Percentiles rank a stretch among this genome's conserved stretches.
Evolutionary conservation across 2,329 filamentous ascomycete genomes (phyloP).

Genomic region (Aspergillus sojae): DNA sequence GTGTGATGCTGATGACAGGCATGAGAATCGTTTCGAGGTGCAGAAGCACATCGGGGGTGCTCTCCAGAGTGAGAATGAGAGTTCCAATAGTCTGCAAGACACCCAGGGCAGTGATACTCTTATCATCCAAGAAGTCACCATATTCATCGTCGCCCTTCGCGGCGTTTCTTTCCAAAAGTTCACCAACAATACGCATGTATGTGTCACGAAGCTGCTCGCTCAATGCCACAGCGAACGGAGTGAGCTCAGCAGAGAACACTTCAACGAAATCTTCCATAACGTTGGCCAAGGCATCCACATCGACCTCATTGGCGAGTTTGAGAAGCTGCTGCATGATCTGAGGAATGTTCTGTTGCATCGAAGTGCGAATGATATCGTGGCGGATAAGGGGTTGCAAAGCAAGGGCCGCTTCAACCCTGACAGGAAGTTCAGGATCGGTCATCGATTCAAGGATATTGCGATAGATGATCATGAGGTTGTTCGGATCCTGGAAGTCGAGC

Average conservation of each 20-base stretch:
- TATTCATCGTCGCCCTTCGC: constrained; percentile 78
- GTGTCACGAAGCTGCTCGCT: constrained; percentile 96
- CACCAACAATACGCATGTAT: constrained; percentile 88
- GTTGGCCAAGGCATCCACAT: constrained; percentile 94
- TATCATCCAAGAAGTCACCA: constrained; percentile 93
- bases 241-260: constrained; percentile 95
- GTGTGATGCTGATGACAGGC: constrained; percentile 92
- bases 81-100: constrained; percentile 98
- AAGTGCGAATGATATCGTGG: constrained; percentile 88
- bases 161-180: constrained; percentile 82
- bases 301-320: constrained; percentile 95
- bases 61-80: constrained; percentile 93
- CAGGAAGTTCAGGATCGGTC: constrained; percentile 89
- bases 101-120: constrained; percentile 95
- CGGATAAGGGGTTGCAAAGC: constrained; percentile 94
- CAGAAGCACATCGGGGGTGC: constrained; percentile 90
- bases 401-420: constrained; percentile 89
- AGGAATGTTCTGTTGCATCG: constrained; percentile 97
- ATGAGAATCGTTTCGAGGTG: constrained; percentile 95
- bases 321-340: constrained; percentile 99
- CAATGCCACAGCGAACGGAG: constrained; percentile 92
- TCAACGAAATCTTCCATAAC: constrained; percentile 99
- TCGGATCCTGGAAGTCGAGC: constrained; percentile 93
- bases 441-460: constrained; percentile 95
- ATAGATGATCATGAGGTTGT: constrained; percentile 95